A percentile compares a stretch with the other conserved stretches of the same genome.
These are phyloP conservation scores for Lophiostoma macrostomum DNA, from an alignment of 495 filamentous ascomycete species.

Conservation along the genomic window DNA sequence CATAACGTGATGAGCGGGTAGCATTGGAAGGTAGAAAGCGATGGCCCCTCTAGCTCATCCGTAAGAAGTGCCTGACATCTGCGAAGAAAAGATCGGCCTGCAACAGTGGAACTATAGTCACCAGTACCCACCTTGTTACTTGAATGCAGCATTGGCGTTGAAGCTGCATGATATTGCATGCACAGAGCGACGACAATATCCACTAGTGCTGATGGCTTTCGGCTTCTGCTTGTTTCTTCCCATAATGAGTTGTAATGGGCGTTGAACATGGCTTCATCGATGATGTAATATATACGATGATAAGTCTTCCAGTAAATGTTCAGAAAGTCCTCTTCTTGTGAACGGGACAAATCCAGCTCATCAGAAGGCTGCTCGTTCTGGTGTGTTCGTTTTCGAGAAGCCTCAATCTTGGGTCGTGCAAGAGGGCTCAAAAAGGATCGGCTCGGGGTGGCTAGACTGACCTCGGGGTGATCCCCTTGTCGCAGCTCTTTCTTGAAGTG, in stretches of 20 bases:
- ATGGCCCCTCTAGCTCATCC: slow-evolving; percentile 50
- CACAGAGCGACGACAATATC: slow-evolving; percentile 55
- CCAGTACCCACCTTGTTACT: slow-evolving; percentile 7
- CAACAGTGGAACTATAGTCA: slow-evolving; percentile 44
- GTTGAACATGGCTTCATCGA: slow-evolving; percentile 50
- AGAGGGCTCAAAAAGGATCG: slow-evolving; percentile 12
- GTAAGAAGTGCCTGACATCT: slow-evolving; percentile 48
- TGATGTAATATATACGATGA: slow-evolving; percentile 40
- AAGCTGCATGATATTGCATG: slow-evolving; percentile 50
- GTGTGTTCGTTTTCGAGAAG: neutral
- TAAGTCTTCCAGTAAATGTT: slow-evolving; percentile 51
- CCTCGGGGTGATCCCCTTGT: slow-evolving; percentile 24
- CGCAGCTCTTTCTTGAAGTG: slow-evolving; percentile 40
- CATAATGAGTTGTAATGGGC: slow-evolving; percentile 51
- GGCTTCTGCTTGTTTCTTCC: slow-evolving; percentile 35
- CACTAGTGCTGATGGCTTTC: slow-evolving; percentile 52
- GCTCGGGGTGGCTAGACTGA: slow-evolving; percentile 24
- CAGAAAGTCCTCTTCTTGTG: slow-evolving; percentile 52
- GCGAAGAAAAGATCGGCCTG: slow-evolving; percentile 47
- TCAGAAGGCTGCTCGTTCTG: slow-evolving; percentile 11
- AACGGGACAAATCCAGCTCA: slow-evolving; percentile 26
- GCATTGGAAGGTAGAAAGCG: slow-evolving; percentile 52
- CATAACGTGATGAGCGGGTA: slow-evolving; percentile 48
- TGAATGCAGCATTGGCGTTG: slow-evolving; percentile 14
- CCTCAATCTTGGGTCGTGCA: neutral